A percentile compares a stretch with the other conserved stretches of the same genome.
phyloP scores from a whole-genome alignment of 179 eudicot species.

The Heliamphora ciliata region DNA sequence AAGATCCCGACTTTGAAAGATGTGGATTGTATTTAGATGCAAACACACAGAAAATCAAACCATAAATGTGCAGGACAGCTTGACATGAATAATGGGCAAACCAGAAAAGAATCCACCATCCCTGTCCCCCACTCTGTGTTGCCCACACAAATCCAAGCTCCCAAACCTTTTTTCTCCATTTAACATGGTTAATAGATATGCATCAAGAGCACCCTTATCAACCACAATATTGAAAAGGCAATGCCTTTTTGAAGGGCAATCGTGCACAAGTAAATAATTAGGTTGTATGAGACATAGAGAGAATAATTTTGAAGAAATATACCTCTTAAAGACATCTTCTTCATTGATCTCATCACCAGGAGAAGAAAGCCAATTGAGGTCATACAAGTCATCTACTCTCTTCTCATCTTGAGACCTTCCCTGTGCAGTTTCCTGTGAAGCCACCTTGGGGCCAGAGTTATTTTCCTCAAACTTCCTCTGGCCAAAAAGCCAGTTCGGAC shows the following conservation, averaged over 20 bases:
- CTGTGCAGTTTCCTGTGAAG: constrained; percentile 32
- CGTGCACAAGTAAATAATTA: background rate
- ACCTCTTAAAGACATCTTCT: constrained; percentile 73
- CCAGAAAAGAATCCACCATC: no score
- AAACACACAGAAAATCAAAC: background rate
- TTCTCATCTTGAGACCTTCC: constrained; percentile 34
- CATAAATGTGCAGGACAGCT: no score
- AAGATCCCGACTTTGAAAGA: background rate
- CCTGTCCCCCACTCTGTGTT: no score
- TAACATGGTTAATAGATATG: no score
- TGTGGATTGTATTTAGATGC: background rate
- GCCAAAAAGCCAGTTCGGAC: constrained; percentile 97
- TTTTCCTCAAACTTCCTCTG: constrained; percentile 65
- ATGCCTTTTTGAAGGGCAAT: background rate
- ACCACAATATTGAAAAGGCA: no score
- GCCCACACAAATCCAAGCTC: no score
- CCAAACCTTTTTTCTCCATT: no score
- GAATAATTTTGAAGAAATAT: constrained; percentile 10
- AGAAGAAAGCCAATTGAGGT: constrained; percentile 58
- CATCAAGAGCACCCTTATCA: background rate
- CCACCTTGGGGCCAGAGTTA: constrained; percentile 38
- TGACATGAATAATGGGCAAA: no score
- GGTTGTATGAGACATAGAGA: background rate
- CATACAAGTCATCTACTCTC: constrained; percentile 32
- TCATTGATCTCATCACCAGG: constrained; percentile 38